Evolutionary conservation across 163 green algal species (phyloP), one percentile per base, ranked within the genome.

Genomic region (Chlorella variabilis): DNA sequence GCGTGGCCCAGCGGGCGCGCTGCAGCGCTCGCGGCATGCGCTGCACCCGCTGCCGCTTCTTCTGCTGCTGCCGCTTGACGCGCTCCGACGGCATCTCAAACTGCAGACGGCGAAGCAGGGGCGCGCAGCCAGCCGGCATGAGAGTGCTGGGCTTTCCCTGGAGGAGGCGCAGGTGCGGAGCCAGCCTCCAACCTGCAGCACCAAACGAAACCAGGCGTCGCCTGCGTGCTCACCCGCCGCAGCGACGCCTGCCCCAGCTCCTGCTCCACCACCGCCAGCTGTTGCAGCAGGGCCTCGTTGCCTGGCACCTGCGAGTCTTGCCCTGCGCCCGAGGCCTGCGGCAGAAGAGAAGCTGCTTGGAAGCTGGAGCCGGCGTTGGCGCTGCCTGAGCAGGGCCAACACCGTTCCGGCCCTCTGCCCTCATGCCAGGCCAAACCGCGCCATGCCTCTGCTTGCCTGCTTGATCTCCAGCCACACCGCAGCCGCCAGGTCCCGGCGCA

Each of bases 71-170:
- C 13, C 62, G 62, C 33, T 42, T 27, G 29, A 49, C 11, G 33
- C 62, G 62, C 62, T 70, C 17, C 11, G 62, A 70, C 4, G 62
- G 62, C 33, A 70, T 34, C 62, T 70, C 15, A 29, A 70, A 70
- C 45, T 54, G 45, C 45, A 54, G 11, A 54, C 45, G 11, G 15
- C 15, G 45, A 54, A 11, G 15, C 11, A 15, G 11, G 15, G 45
- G 45, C 45, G 15, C 11, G 45, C 45, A 54, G 45, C 11, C 45
- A 54, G 45, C 11, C 45, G n/a, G n/a, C n/a, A n/a, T n/a, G n/a
- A n/a, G n/a, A n/a, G n/a, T n/a, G n/a, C n/a, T n/a, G n/a, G n/a
- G n/a, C n/a, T n/a, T n/a, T n/a, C n/a, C n/a, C n/a, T n/a, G n/a
- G n/a, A n/a, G n/a, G n/a, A n/a, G n/a, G n/a, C n/a, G n/a, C n/a